Conservation (phyloP, 805 yeast genomes). For the Saturnispora silvae region DNA sequence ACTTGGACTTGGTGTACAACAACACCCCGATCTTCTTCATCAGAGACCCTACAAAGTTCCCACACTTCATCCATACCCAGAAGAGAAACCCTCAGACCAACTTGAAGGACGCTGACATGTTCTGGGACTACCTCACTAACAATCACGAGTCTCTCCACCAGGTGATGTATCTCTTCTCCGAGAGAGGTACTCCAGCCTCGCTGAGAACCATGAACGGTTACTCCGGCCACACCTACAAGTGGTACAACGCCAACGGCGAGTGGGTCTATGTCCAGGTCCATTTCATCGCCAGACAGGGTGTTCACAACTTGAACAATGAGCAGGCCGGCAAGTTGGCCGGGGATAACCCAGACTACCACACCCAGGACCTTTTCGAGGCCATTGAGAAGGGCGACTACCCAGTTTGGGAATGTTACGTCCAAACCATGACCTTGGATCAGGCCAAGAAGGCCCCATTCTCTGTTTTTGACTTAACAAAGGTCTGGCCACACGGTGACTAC, state of each 20-base stretch:
- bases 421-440: slow-evolving; percentile 76
- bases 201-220: slow-evolving; percentile 75
- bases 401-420: slow-evolving; percentile 77
- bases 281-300: slow-evolving; percentile 50
- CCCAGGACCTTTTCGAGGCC: slow-evolving; percentile 67
- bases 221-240: slow-evolving; percentile 77
- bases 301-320: slow-evolving; percentile 42
- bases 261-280: slow-evolving; percentile 76
- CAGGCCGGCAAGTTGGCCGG: slow-evolving; percentile 63
- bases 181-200: slow-evolving; percentile 73
- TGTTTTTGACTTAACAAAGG: slow-evolving; percentile 83
- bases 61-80: slow-evolving; percentile 82
- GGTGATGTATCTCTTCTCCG: slow-evolving; percentile 61
- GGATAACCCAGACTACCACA: slow-evolving; percentile 73
- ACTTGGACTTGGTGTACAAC: slow-evolving; percentile 76
- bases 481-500: slow-evolving; percentile 82
- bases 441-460: slow-evolving; percentile 69
- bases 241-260: slow-evolving; percentile 65
- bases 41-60: slow-evolving; percentile 80
- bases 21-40: slow-evolving; percentile 80
- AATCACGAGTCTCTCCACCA: slow-evolving; percentile 72
- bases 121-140: slow-evolving; percentile 72
- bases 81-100: slow-evolving; percentile 79
- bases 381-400: slow-evolving; percentile 74
- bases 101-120: slow-evolving; percentile 69